These are phyloP conservation scores for Phytophthora ohioensis DNA, from an alignment of 352 stramenopile species.

Conservation along the genomic window DNA sequence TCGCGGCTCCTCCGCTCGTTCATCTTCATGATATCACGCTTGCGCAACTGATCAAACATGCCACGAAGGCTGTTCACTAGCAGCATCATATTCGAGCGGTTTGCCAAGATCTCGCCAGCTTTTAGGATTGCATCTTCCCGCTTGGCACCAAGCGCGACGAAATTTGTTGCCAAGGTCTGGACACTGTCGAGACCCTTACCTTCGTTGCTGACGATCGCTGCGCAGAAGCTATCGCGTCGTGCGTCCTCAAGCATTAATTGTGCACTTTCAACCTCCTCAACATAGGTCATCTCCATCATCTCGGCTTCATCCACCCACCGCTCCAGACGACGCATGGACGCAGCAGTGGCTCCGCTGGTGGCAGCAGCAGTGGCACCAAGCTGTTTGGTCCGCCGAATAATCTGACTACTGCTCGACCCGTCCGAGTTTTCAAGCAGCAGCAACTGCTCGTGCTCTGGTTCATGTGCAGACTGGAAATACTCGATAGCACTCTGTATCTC, in stretches of 20 bases:
- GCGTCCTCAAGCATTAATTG: constrained; percentile 77
- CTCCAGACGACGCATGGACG: constrained; percentile 65
- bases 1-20: constrained; percentile 71
- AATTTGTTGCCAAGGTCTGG: constrained; percentile 64
- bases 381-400: constrained; percentile 37
- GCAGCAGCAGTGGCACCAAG: constrained; percentile 28
- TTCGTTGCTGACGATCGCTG: constrained; percentile 64
- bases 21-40: constrained; percentile 83
- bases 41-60: constrained; percentile 80
- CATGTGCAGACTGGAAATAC: constrained; percentile 40
- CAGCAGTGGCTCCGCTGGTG: constrained; percentile 30
- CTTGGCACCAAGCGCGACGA: constrained; percentile 72
- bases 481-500: constrained; percentile 61
- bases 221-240: constrained; percentile 70
- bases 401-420: constrained; percentile 34
- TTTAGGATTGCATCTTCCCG: constrained; percentile 75
- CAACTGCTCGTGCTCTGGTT: constrained; percentile 48
- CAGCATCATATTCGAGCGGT: constrained; percentile 85
- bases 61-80: constrained; percentile 66
- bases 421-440: constrained; percentile 39
- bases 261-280: constrained; percentile 76
- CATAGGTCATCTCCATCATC: constrained; percentile 72
- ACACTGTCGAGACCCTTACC: constrained; percentile 70
- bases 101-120: constrained; percentile 79
- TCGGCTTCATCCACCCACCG: constrained; percentile 72